Base-by-base conservation (phyloP, 148 eudicot species). In the Spergularia marina region DNA sequence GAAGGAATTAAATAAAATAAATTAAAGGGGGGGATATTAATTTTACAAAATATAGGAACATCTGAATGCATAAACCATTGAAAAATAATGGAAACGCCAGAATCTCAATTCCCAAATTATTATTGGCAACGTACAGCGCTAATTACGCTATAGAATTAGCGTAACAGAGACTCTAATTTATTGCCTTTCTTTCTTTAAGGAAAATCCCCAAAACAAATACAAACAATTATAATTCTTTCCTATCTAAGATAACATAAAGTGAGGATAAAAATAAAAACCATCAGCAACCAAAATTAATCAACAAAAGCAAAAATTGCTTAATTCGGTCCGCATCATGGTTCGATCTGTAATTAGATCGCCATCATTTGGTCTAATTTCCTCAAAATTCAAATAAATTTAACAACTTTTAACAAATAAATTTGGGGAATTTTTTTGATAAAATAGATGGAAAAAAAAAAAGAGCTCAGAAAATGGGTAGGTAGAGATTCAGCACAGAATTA, bases 261-360 rank as follows among this genome's bases (percentile, higher is more conserved):
- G 49, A 44, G 49, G 49, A 44, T 7, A 53, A 10, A 10, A 6
- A 20, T 30, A 30, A 49, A 66, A 12, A 66, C 47, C 78, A 76
- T 76, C 78, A 76, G 78, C 67, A 55, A 76, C 78, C 78, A 76
- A 76, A 76, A 66, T 14, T 7, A 10, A 66, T 76, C 78, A 49
- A 66, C 72, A 76, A 5, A 76, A 76, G 72, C 78, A 59, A 30
- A 40, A 76, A 63, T n/a, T 7, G 78, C 78, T 76, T 76, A 66
- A 39, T 67, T 66, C 72, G 72, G 78, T 76, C 78, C 78, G 78
- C 78, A 76, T 67, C 78, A 76, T 76, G 78, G 78, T 76, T 55
- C 65, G 55, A 68, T 67, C 78, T 39, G 36, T 30, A 54, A 6
- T 16, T 54, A 23, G 78, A 76, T n/a, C 75, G 54, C 73, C 72